Conservation (phyloP, 441 rosid genomes). For the Pelargonium cotyledonis region DNA sequence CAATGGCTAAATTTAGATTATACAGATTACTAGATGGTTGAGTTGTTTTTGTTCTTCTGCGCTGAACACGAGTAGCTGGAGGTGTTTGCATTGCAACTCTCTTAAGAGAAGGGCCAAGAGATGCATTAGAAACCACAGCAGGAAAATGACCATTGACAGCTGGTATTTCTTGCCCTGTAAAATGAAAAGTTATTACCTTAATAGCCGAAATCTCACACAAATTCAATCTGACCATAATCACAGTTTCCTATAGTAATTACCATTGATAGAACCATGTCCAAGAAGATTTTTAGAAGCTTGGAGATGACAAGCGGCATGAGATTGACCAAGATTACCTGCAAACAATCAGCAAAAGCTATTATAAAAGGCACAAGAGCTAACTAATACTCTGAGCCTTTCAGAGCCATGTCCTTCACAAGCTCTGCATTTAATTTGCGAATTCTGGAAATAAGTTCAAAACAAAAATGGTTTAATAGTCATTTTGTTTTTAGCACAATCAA, state of each 20-base stretch:
- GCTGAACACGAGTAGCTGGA: not conserved
- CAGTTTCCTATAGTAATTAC: conserved; percentile 10
- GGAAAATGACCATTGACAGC: not conserved
- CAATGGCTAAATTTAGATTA: not conserved
- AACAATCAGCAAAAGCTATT: conserved; percentile 14
- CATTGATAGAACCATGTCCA: conserved; percentile 13
- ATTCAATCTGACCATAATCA: not conserved
- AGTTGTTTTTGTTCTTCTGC: not conserved
- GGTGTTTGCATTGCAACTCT: not conserved
- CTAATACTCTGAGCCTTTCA: not conserved
- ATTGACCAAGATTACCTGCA: conserved; percentile 23
- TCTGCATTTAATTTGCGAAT: not conserved
- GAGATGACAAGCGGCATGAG: conserved; percentile 14
- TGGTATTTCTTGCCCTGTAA: not conserved
- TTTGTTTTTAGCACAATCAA: not conserved
- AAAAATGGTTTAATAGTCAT: not conserved
- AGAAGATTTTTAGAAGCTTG: conserved; percentile 9
- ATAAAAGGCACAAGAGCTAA: not conserved
- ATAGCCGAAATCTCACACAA: not conserved
- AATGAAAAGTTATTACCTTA: not conserved
- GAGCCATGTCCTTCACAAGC: not conserved
- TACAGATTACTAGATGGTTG: not conserved
- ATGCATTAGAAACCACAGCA: not conserved
- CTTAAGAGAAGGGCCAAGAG: not conserved
- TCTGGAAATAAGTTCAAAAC: not conserved